Evolutionary conservation across 2,329 filamentous ascomycete genomes (phyloP).

Genomic region (Cladophialophora chaetospira): DNA sequence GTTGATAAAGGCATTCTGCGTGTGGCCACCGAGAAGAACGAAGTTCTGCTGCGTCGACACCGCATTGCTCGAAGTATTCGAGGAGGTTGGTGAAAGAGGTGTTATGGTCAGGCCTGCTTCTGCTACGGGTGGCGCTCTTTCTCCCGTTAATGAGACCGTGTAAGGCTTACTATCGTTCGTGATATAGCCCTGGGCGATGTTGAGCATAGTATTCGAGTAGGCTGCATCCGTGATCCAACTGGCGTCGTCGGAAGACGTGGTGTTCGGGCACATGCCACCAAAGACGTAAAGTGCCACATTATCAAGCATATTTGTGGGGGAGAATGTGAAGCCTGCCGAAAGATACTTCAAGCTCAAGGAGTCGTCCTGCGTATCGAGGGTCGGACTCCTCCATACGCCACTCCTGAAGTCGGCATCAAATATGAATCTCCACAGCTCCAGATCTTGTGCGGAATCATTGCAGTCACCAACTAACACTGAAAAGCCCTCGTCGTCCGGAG

Average conservation of each 20-base stretch:
- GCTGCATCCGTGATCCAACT: constrained; percentile 69
- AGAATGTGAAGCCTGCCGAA: constrained; percentile 66
- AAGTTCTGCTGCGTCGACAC: constrained; percentile 75
- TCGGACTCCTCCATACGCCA: constrained; percentile 58
- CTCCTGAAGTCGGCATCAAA: constrained; percentile 47
- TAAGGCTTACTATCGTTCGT: constrained; percentile 24
- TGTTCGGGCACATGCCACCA: constrained; percentile 77
- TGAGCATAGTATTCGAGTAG: constrained; percentile 80
- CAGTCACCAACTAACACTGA: constrained; percentile 77
- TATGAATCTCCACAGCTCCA: constrained; percentile 69
- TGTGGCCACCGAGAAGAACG: constrained; percentile 83
- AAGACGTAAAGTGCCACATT: constrained; percentile 69
- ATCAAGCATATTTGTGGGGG: constrained; percentile 57
- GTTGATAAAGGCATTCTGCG: constrained; percentile 80
- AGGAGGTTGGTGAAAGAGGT: constrained; percentile 67
- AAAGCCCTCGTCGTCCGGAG: constrained; percentile 62
- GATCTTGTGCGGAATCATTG: constrained; percentile 50
- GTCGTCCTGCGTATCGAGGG: constrained; percentile 39
- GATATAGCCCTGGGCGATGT: constrained; percentile 53
- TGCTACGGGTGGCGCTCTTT: constrained; percentile 67
- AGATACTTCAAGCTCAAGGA: constrained; percentile 58
- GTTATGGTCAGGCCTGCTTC: constrained; percentile 89
- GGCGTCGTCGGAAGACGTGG: constrained; percentile 44
- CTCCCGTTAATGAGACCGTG: constrained; percentile 50
- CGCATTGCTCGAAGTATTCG: constrained; percentile 63